Evolutionary conservation across 345 rosid genomes (phyloP), one percentile per base, ranked within the genome.

Genomic region (Linum trigynum): DNA sequence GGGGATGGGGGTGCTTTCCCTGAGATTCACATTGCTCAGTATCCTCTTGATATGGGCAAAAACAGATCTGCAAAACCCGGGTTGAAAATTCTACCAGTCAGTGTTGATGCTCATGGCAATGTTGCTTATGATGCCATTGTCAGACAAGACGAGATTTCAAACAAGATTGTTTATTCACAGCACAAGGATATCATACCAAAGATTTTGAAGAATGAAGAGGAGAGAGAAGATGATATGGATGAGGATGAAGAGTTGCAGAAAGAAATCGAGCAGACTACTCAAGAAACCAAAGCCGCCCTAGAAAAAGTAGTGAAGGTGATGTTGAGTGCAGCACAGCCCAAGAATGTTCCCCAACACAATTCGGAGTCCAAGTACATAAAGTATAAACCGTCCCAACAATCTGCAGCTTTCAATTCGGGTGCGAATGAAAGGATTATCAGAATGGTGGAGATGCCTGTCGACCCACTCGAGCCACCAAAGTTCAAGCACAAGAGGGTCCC

Each of bases 1-100:
- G 99, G 97, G 9, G 97, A 90, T 77, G 99, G 97, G 16, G 98
- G 99, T 66, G 97, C 97, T 2, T 94, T 94, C 67, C 97, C 99
- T 0, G 99, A 94, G 84, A 94, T 90, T 63, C 99, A 78, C 62
- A 40, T 94, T 55, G 89, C 92, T 4, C 99, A 90, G 74, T 94
- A 85, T 59, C 97, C 97, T 55, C 95, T 94, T 60, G 97, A 79
- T 57, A 90, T 94, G 86, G 94, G 94, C 59, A 81, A 90, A 76
- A 75, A 71, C 17, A 84, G 61, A 63, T 77, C 84, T 42, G 84
- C 80, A 1, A 86, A 83, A 62, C 90, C 95, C 7, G 97, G 92
- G 2, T 69, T 90, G 0, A 94, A 85, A 78, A 94, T 87, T 67
- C 69, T 94, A 0, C 90, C 97, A 0, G 85, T 90, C 68, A 81